Percentiles rank a stretch among this genome's conserved stretches.
Conservation (phyloP, 225 moss, liverwort and hornwort species). For the Climacium dendroides region DNA sequence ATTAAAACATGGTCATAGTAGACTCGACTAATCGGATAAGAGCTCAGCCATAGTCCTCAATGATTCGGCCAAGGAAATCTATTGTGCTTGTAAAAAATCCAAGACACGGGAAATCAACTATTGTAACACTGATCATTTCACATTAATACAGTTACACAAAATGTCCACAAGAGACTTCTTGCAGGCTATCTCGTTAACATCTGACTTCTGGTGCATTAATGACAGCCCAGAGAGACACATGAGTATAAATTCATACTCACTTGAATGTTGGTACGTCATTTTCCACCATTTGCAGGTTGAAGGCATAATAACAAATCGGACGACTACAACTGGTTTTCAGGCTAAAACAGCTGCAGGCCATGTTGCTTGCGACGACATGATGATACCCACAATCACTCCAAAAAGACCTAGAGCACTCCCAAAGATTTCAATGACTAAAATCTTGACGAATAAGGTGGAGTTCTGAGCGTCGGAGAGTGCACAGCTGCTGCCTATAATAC, state of each 20-base stretch:
- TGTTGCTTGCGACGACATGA: slow-evolving; percentile 94
- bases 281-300: not conserved
- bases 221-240: not conserved
- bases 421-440: slow-evolving; percentile 98
- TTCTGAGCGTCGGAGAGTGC: slow-evolving; percentile 97
- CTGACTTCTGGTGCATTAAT: not conserved
- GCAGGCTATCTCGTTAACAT: not conserved
- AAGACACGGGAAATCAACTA: not conserved
- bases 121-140: not conserved
- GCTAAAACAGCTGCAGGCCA: slow-evolving; percentile 58
- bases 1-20: not conserved
- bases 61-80: not conserved
- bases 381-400: slow-evolving; percentile 97
- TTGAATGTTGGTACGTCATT: slow-evolving; percentile 7
- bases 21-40: not conserved
- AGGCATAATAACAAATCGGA: slow-evolving; percentile 5
- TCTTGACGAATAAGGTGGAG: slow-evolving; percentile 89
- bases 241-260: not conserved
- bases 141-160: not conserved
- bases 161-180: not conserved
- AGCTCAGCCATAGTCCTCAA: not conserved
- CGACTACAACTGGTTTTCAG: not conserved
- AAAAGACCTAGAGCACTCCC: slow-evolving; percentile 98
- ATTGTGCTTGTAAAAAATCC: not conserved
- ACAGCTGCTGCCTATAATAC: slow-evolving; percentile 98